Conservation (phyloP, 192 early-diverging fungal species). For the Phlyctochytrium arcticum region DNA sequence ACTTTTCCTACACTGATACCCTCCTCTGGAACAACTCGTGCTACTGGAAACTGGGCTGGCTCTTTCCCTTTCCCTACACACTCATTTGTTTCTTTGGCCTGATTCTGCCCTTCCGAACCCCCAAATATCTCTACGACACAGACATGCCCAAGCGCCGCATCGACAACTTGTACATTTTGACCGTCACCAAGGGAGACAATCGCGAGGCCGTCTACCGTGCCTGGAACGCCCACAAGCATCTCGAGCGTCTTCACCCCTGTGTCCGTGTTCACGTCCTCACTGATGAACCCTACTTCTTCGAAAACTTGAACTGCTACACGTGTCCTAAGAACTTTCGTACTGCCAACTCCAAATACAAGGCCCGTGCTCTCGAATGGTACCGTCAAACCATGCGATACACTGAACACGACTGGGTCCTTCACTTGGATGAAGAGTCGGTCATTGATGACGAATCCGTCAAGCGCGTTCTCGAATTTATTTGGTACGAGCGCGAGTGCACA, state of each 20-base stretch:
- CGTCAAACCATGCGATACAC: slow-evolving; percentile 51
- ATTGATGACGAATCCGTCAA: slow-evolving; percentile 55
- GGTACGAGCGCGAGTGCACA: slow-evolving; percentile 50
- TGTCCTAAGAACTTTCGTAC: slow-evolving; percentile 48
- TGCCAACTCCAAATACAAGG: slow-evolving; percentile 51
- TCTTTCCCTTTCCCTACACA: slow-evolving; percentile 55
- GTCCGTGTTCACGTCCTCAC: slow-evolving; percentile 56
- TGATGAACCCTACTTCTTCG: slow-evolving; percentile 60
- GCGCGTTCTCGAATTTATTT: slow-evolving; percentile 51
- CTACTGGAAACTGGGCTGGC: slow-evolving; percentile 56
- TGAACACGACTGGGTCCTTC: slow-evolving; percentile 57
- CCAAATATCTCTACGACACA: slow-evolving; percentile 52
- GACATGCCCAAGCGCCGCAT: slow-evolving; percentile 42
- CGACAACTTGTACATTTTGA: slow-evolving; percentile 59
- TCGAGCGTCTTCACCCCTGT: slow-evolving; percentile 48
- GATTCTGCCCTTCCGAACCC: slow-evolving; percentile 49
- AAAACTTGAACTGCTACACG: slow-evolving; percentile 59
- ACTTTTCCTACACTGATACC: slow-evolving; percentile 39
- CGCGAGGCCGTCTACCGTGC: slow-evolving; percentile 51
- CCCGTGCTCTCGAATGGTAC: slow-evolving; percentile 59
- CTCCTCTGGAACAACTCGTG: slow-evolving; percentile 51
- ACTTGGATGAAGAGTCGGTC: slow-evolving; percentile 56
- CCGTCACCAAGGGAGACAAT: slow-evolving; percentile 55
- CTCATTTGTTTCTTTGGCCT: slow-evolving; percentile 58
- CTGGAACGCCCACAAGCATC: slow-evolving; percentile 53